Evolutionary conservation across 495 filamentous ascomycete genomes (phyloP), one percentile per base, ranked within the genome.

Genomic region (Neurospora africana): DNA sequence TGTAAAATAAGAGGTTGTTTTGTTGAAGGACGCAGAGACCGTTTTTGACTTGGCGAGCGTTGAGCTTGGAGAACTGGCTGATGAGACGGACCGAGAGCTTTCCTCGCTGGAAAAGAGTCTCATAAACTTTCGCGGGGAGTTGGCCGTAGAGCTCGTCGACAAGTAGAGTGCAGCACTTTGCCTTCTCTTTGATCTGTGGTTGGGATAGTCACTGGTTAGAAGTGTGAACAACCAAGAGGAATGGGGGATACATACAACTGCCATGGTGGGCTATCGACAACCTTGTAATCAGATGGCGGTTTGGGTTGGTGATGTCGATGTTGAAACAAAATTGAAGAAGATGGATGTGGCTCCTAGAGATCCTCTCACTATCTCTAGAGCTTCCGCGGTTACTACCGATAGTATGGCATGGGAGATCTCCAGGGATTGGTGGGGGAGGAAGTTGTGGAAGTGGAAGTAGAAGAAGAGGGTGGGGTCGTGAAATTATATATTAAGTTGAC

Each of bases 91-190:
- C 81, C 33, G 89, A 82, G n/a, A 93, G 88, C 75, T 95, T 88
- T 74, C 95, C 95, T 78, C 91, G 86, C 67, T 86, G 87, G 72
- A 93, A 84, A 72, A 99, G 88, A 67, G 87, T 87, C n/a, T 89
- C 84, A 74, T 96, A 95, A 76, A 98, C 91, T 75, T 89, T 87
- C 91, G 92, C 92, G 69, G 92, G 91, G 36, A 99, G 86, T 77
- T 97, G 92, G 75, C 95, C 95, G 81, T 94, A 93, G 27, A 91
- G 86, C 76, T 97, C 93, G 72, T 93, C 87, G 65, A 98, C 89
- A n/a, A 98, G 87, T 76, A 97, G 89, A 81, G 89, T 85, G 82
- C 93, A 97, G 69, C 98, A 91, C 87, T 98, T 92, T 77, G 88
- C 86, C 58, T 87, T 84, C 76, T 91, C 84, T 84, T 86, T 81